Conservation (phyloP, 805 yeast species). For the Candida glaebosa region DNA sequence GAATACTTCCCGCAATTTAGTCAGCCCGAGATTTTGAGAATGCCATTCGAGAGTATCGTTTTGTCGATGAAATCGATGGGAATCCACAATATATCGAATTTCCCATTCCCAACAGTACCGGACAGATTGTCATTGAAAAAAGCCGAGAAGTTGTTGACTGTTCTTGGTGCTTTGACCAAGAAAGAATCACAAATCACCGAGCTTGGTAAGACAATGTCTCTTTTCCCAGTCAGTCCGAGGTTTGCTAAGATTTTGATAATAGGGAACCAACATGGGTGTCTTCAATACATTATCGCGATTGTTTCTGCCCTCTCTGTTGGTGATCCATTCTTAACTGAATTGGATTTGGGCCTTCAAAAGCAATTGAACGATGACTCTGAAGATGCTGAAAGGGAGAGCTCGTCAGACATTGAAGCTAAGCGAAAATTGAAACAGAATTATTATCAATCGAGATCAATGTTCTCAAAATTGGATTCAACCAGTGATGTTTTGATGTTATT, state of each 20-base stretch:
- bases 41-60: slow-evolving; percentile 97
- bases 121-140: slow-evolving; percentile 53
- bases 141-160: slow-evolving; percentile 65
- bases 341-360: slow-evolving; percentile 59
- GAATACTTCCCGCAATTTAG: slow-evolving; percentile 79
- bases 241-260: slow-evolving; percentile 85
- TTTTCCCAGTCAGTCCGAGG: slow-evolving; percentile 91
- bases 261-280: slow-evolving; percentile 81
- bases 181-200: slow-evolving; percentile 58
- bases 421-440: slow-evolving; percentile 49
- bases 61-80: slow-evolving; percentile 97
- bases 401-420: slow-evolving; percentile 35
- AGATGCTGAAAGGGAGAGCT: slow-evolving; percentile 35
- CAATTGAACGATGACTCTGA: slow-evolving; percentile 20
- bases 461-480: slow-evolving; percentile 63
- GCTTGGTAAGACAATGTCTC: slow-evolving; percentile 80
- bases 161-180: slow-evolving; percentile 73
- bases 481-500: slow-evolving; percentile 75
- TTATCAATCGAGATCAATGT: slow-evolving; percentile 54
- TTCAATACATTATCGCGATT: slow-evolving; percentile 85
- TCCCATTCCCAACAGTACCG: slow-evolving; percentile 97
- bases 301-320: slow-evolving; percentile 94
- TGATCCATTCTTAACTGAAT: slow-evolving; percentile 77
- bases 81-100: slow-evolving; percentile 81
- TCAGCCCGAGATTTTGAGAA: slow-evolving; percentile 84